Evolutionary conservation across 148 eudicot species (phyloP).

Genomic region (Chenopodium album): DNA sequence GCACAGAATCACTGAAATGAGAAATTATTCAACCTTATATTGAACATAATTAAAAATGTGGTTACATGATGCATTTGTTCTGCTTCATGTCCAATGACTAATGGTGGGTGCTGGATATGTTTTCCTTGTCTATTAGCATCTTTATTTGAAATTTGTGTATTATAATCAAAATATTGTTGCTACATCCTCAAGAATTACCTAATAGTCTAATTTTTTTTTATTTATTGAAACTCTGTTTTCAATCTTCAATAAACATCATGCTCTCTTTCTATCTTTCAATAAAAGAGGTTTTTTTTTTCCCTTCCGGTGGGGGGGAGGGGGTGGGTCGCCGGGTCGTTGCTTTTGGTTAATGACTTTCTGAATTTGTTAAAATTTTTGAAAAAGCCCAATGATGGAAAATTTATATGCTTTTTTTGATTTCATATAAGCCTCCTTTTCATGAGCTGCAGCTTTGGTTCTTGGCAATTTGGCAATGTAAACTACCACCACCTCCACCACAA

Average conservation of each 20-base stretch:
- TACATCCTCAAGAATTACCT: too few species aligned
- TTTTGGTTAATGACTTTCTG: not conserved
- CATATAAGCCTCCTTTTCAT: conserved; percentile 35
- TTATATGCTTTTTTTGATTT: conserved; percentile 9
- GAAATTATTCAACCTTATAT: not conserved
- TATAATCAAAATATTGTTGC: not conserved
- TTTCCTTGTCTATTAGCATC: not conserved
- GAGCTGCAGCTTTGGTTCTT: conserved; percentile 25
- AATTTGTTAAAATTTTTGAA: not conserved
- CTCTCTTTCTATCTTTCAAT: too few species aligned
- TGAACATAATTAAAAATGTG: not conserved
- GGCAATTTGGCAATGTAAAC: not conserved
- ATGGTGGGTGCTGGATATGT: not conserved
- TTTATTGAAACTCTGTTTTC: not conserved
- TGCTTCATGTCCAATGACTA: not conserved
- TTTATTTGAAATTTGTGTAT: not conserved
- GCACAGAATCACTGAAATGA: too few species aligned
- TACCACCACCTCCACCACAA: not conserved
- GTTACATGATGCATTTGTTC: not conserved
- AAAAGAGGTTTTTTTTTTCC: too few species aligned
- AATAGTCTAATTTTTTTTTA: too few species aligned
- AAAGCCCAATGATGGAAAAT: conserved; percentile 28
- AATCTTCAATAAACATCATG: not conserved
- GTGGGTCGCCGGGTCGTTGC: too few species aligned
- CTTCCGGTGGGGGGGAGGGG: too few species aligned